phyloP scores from a whole-genome alignment of 2,329 filamentous ascomycete species.

The Zalaria obscura region DNA sequence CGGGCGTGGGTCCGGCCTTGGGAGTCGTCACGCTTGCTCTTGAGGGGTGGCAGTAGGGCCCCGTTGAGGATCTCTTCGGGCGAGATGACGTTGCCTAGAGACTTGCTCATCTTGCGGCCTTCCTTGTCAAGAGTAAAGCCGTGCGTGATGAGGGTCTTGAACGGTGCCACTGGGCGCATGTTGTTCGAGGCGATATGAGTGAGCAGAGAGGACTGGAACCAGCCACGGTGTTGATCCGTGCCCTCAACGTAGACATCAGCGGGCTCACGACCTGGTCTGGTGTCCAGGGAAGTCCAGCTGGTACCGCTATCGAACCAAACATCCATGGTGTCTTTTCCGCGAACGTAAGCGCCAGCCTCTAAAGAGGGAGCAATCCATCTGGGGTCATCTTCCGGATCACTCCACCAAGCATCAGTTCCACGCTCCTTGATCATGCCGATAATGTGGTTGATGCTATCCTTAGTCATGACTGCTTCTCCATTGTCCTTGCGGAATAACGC shows the following conservation, averaged over 20 bases:
- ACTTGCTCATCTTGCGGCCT: slow-evolving; percentile 99
- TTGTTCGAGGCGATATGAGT: slow-evolving; percentile 61
- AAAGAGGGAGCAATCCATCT: slow-evolving; percentile 63
- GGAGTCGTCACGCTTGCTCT: slow-evolving; percentile 22
- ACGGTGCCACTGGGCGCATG: slow-evolving; percentile 46
- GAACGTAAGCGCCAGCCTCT: slow-evolving; percentile 42
- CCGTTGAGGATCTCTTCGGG: slow-evolving; percentile 78
- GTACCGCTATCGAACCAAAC: slow-evolving; percentile 99
- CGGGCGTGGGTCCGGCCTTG: neutral
- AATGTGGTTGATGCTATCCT: slow-evolving; percentile 70
- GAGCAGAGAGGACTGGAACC: slow-evolving; percentile 94
- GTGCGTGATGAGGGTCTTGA: slow-evolving; percentile 82
- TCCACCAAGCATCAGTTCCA: slow-evolving; percentile 91
- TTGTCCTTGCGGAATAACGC: slow-evolving; percentile 59
- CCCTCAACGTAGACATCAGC: slow-evolving; percentile 91
- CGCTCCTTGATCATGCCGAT: slow-evolving; percentile 62
- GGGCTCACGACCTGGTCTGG: slow-evolving; percentile 24
- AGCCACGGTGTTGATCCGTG: slow-evolving; percentile 89
- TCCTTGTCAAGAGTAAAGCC: slow-evolving; percentile 82
- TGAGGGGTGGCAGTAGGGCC: slow-evolving; percentile 56
- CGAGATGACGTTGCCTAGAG: slow-evolving; percentile 73
- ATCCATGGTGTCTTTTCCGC: slow-evolving; percentile 93
- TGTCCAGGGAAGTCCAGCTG: slow-evolving; percentile 56
- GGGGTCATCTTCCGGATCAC: slow-evolving; percentile 58
- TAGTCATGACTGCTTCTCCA: slow-evolving; percentile 57